These are phyloP conservation scores for Boechera retrofracta DNA, from an alignment of 345 rosid genomes.

Conservation along the genomic window DNA sequence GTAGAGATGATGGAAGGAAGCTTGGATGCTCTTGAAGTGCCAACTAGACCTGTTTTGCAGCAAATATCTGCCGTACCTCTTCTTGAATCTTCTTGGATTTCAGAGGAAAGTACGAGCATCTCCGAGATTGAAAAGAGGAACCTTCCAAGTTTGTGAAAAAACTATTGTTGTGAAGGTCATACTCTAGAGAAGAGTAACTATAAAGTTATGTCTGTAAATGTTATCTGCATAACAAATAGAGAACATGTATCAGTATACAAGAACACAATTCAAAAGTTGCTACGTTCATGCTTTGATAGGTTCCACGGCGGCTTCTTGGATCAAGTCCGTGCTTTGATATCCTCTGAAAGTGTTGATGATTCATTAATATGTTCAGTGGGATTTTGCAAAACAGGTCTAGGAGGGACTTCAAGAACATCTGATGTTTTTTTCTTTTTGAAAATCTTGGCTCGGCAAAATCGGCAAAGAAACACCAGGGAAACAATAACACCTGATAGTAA, in stretches of 20 bases:
- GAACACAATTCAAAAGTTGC: no score
- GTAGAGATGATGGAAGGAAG: not conserved
- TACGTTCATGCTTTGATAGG: no score
- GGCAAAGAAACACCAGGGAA: not conserved
- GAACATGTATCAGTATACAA: no score
- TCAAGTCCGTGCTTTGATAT: no score
- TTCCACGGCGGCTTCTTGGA: no score
- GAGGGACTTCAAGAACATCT: not conserved
- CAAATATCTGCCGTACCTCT: not conserved
- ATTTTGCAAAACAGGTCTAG: not conserved
- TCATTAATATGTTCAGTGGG: not conserved
- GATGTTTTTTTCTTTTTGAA: not conserved
- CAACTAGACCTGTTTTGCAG: not conserved
- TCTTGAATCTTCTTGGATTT: not conserved
- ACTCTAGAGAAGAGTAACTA: not conserved
- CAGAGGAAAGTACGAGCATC: not conserved
- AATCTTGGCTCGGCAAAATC: not conserved
- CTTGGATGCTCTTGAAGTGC: not conserved
- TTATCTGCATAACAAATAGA: no score
- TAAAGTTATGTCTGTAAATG: not conserved
- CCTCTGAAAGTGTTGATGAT: not conserved
- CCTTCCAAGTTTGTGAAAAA: not conserved
- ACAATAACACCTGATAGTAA: not conserved
- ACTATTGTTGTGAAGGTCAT: not conserved
- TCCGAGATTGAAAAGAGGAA: not conserved